Percentiles rank a stretch among this genome's conserved stretches.
These are phyloP conservation scores for Xylaria polymorpha DNA, from an alignment of 2,329 filamentous ascomycete species.

Conservation along the genomic window DNA sequence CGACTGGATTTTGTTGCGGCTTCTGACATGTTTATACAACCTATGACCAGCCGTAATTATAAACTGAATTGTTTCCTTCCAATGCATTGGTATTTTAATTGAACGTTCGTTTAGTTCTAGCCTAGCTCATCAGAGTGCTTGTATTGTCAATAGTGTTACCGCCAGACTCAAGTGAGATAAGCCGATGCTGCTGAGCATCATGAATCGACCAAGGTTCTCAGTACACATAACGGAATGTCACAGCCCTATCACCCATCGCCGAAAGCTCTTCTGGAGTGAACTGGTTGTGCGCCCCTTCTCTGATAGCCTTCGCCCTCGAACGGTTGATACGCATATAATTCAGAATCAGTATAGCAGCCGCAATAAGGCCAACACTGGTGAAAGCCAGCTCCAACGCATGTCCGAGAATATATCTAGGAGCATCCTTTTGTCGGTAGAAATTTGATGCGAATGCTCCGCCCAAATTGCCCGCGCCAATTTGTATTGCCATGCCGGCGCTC, in stretches of 20 bases:
- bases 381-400: slow-evolving; percentile 64
- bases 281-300: slow-evolving; percentile 56
- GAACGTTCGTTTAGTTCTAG: background rate
- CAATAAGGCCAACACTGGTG: slow-evolving; percentile 58
- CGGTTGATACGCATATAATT: slow-evolving; percentile 70
- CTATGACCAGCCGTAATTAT: background rate
- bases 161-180: background rate
- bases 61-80: background rate
- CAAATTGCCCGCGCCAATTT: slow-evolving; percentile 71
- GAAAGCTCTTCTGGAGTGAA: slow-evolving; percentile 64
- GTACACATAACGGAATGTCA: slow-evolving; percentile 72
- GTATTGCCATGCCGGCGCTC: slow-evolving; percentile 71
- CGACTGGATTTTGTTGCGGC: background rate
- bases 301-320: slow-evolving; percentile 62
- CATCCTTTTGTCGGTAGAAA: slow-evolving; percentile 69
- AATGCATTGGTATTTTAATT: background rate
- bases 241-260: slow-evolving; percentile 68
- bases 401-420: slow-evolving; percentile 62
- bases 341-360: slow-evolving; percentile 57
- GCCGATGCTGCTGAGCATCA: background rate
- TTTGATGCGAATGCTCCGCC: slow-evolving; percentile 76
- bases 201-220: slow-evolving; percentile 43
- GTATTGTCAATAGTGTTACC: background rate
- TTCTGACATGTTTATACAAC: background rate
- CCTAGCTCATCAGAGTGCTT: background rate